These are phyloP conservation scores for grape (Vitis vinifera) DNA, from an alignment of 164 flowering plant genomes.

Conservation along the genomic window ASM3070453v1 NC_081817.1:5529001-5529500, in stretches of 20 bases:
- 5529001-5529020: too few species aligned
- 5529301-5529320: slow-evolving; percentile 6
- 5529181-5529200: too few species aligned
- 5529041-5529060: not conserved
- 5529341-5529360: not conserved
- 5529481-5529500: too few species aligned
- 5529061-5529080: slow-evolving; percentile 10
- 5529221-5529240: not conserved
- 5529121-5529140: not conserved
- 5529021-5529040: too few species aligned
- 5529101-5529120: too few species aligned
- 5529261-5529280: slow-evolving; percentile 5
- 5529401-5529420: slow-evolving; percentile 1
- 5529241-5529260: not conserved
- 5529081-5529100: too few species aligned
- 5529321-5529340: slow-evolving; percentile 14
- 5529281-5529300: slow-evolving; percentile 6
- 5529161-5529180: not conserved
- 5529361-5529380: too few species aligned
- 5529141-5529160: slow-evolving; percentile 3
- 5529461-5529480: too few species aligned
- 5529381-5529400: slow-evolving; percentile 10
- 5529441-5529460: too few species aligned
- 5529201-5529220: too few species aligned
- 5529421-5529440: not conserved